Base-by-base conservation (phyloP, 2,329 filamentous ascomycete species). In the Fusarium falciforme region DNA sequence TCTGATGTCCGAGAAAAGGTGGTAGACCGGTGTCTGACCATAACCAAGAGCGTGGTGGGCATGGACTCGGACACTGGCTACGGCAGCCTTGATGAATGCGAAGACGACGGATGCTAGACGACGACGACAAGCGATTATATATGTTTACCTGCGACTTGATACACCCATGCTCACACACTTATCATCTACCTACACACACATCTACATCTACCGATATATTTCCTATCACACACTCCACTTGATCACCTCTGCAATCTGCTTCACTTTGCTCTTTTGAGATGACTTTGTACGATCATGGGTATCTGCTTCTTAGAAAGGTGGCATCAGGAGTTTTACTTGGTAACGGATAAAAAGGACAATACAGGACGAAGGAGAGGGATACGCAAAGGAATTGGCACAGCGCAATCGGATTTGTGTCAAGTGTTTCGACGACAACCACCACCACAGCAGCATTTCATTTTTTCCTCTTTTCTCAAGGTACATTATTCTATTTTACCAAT, bases 21-120 rank as follows among this genome's bases (percentile, higher is more conserved):
- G 74, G 87, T 92, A 5, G 85, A 89, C 59, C 84, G 85, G 61
- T 92, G 90, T 69, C 79, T 92, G 20, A 77, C 80, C 12, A 85
- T 92, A 38, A 89, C 87, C 16, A 90, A 89, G 78, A 86, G 83
- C 59, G 82, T 89, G 40, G 86, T 91, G 9, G 89, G 90, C 10
- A 91, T 92, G 86, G 87, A 90, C 66, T 81, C 84, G 14, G 90
- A 92, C 74, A 87, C 87, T 2, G 90, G 90, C 9, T 91, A 91
- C 79, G 89, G 85, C 57, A 90, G 86, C 71, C 88, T 89, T 85
- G 87, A 85, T 67, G 88, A 89, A 49, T 82, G 83, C 59, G 86
- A 86, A 49, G 83, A 82, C 17, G 75, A 76, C 44, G 78, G 70
- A 67, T 76, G 78, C 60, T 74, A 75, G 68, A 76, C 40, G 67